Percentiles rank a stretch among this genome's conserved stretches.
phyloP scores from a whole-genome alignment of 331 rosid genomes.

The Prunus yedoensis region DNA sequence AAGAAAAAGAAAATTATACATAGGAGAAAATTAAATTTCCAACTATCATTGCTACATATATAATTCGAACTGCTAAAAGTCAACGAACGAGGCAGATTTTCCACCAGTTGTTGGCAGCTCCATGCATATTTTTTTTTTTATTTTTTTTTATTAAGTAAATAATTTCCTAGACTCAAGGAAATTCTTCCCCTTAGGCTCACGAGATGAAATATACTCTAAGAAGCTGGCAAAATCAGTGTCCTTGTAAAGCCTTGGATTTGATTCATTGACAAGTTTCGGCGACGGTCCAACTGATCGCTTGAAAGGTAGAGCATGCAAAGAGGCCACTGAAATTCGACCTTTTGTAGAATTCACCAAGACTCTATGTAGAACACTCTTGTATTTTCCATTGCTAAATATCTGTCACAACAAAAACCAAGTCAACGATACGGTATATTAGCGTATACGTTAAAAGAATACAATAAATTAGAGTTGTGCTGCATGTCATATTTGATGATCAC shows the following conservation, averaged over 20 bases:
- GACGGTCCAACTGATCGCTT: conserved; percentile 49
- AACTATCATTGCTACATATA: neutral
- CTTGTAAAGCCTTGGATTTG: conserved; percentile 56
- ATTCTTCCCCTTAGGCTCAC: conserved; percentile 54
- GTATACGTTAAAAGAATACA: neutral
- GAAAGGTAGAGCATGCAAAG: conserved; percentile 60
- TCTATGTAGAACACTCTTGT: conserved; percentile 78
- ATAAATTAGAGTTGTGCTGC: no score
- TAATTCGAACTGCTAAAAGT: conserved; percentile 1
- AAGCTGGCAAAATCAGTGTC: conserved; percentile 61
- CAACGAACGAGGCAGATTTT: neutral
- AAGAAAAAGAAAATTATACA: neutral
- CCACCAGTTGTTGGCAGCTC: neutral
- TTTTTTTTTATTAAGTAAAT: conserved; percentile 7
- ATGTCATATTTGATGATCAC: no score
- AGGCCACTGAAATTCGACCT: conserved; percentile 61
- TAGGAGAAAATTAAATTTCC: neutral
- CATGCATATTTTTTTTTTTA: neutral
- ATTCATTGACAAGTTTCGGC: conserved; percentile 48
- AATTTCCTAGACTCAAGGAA: conserved; percentile 64
- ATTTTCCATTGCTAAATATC: conserved; percentile 77
- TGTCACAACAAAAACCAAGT: conserved; percentile 15
- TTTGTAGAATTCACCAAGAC: conserved; percentile 50
- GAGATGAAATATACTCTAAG: conserved; percentile 49
- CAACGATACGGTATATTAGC: neutral